Evolutionary conservation across 202 grass and related monocot species (phyloP).

Genomic region (Musa balbisiana): DNA sequence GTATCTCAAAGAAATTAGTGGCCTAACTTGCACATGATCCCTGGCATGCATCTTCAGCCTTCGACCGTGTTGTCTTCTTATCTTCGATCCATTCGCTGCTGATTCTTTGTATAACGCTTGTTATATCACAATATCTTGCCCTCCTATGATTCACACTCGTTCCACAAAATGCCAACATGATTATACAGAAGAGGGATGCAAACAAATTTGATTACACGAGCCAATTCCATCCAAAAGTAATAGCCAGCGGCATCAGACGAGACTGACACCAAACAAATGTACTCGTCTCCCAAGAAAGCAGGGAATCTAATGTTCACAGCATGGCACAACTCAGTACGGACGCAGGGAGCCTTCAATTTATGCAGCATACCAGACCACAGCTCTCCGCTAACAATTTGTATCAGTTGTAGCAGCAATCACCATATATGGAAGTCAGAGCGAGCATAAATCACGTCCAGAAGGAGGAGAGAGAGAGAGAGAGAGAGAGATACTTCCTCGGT

Average conservation of each 20-base stretch:
- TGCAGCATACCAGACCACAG: neutral
- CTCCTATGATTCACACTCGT: no score
- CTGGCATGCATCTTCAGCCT: no score
- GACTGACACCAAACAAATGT: constrained; percentile 28
- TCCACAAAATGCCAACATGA: no score
- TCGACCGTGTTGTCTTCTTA: no score
- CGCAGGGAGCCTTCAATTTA: neutral
- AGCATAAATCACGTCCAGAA: neutral
- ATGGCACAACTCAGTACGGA: neutral
- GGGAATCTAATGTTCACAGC: constrained; percentile 13
- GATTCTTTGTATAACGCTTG: no score
- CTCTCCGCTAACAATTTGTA: neutral
- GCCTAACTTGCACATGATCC: no score
- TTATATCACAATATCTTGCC: no score
- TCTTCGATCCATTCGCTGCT: no score
- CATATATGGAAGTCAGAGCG: neutral
- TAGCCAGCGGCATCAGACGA: constrained; percentile 35
- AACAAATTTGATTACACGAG: neutral
- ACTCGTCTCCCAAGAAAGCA: constrained; percentile 41
- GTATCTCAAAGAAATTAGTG: no score
- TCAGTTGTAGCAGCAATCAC: constrained; percentile 18
- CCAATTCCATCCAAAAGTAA: neutral
- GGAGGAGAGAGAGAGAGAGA: no score
- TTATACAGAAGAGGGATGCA: neutral
- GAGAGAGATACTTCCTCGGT: neutral